These are phyloP conservation scores for Triadica sebifera DNA, from an alignment of 345 rosid species.

Conservation along the genomic window DNA sequence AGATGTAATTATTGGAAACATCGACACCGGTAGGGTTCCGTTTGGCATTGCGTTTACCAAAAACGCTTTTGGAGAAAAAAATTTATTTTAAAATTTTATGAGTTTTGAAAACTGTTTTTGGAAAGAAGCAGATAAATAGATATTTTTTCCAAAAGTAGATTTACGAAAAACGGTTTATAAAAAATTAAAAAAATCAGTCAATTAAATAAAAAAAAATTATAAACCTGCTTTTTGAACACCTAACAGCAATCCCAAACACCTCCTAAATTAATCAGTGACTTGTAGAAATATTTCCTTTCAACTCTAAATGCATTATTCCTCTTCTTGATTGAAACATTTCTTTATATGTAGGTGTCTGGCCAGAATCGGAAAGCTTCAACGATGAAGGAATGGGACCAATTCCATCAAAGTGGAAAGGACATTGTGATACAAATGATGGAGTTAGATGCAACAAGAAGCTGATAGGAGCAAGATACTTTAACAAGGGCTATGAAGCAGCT, in stretches of 20 bases:
- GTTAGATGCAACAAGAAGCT: conserved; percentile 26
- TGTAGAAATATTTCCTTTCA: background rate
- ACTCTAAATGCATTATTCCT: background rate
- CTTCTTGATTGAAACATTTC: background rate
- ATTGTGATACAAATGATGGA: conserved; percentile 9
- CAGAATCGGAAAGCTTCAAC: conserved; percentile 24
- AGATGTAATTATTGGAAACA: conserved; percentile 21
- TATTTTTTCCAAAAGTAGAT: too few species aligned
- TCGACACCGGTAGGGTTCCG: conserved; percentile 24
- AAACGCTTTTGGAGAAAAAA: too few species aligned
- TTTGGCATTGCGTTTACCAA: too few species aligned
- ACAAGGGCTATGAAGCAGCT: conserved; percentile 13
- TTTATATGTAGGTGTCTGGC: conserved; percentile 22
- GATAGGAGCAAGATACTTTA: conserved; percentile 28
- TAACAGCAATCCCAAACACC: too few species aligned
- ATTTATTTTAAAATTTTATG: too few species aligned
- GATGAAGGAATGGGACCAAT: conserved; percentile 23
- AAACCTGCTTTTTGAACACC: too few species aligned
- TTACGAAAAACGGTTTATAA: too few species aligned
- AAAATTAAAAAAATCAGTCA: too few species aligned
- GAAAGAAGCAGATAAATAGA: too few species aligned
- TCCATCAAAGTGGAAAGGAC: conserved; percentile 31
- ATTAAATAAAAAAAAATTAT: too few species aligned
- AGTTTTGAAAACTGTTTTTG: too few species aligned
- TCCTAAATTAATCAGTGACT: background rate